A percentile compares a stretch with the other conserved stretches of the same genome.
These are phyloP conservation scores for Bryoglossum gracile DNA, from an alignment of 495 filamentous ascomycete genomes.

Conservation along the genomic window DNA sequence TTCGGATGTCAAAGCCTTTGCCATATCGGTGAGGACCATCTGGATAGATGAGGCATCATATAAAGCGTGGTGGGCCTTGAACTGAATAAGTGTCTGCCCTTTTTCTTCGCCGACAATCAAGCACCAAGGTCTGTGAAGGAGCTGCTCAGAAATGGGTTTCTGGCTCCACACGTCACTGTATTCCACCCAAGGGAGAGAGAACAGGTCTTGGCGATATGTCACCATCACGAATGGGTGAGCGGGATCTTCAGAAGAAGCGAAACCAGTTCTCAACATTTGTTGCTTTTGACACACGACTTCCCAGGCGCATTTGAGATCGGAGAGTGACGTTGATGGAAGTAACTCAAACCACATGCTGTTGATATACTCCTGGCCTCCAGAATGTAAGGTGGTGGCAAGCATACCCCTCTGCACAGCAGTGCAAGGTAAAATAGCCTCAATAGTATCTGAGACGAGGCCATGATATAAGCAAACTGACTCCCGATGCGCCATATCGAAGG, in stretches of 20 bases:
- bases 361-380: constrained; percentile 51
- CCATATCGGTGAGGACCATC: constrained; percentile 50
- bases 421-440: constrained; percentile 52
- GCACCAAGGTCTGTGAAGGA: constrained; percentile 33
- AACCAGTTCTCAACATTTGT: constrained; percentile 23
- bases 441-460: constrained; percentile 3
- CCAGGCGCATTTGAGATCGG: constrained; percentile 18
- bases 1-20: constrained; percentile 29
- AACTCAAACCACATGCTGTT: constrained; percentile 49
- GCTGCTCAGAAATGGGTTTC: constrained; percentile 13
- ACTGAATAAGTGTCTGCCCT: constrained; percentile 28
- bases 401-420: constrained; percentile 58
- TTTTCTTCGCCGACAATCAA: constrained; percentile 31
- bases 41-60: constrained; percentile 70
- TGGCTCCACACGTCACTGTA: neutral
- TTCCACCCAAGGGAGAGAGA: constrained; percentile 34
- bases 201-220: constrained; percentile 33
- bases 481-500: constrained; percentile 38
- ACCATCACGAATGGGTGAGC: constrained; percentile 48
- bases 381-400: constrained; percentile 52
- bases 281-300: constrained; percentile 6
- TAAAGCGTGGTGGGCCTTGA: constrained; percentile 64
- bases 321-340: constrained; percentile 4
- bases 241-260: constrained; percentile 14
- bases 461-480: constrained; percentile 25